Percentiles rank a stretch among this genome's conserved stretches.
Conservation (phyloP, 202 grass and related monocot genomes). For the Saccharum hybrid region DNA sequence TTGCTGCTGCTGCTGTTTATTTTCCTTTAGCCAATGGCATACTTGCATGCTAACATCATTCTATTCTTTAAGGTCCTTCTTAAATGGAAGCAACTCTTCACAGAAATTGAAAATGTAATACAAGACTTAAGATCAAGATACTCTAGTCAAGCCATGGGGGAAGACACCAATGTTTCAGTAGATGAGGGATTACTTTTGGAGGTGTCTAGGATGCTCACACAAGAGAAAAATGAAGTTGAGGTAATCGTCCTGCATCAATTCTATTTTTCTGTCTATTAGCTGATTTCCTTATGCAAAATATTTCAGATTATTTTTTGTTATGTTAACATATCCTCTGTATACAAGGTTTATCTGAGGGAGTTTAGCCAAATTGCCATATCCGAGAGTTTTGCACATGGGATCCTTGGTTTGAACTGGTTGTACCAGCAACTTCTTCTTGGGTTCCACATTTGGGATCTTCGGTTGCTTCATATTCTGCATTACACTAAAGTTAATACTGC, state of each 20-base stretch:
- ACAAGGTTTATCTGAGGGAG: slow-evolving; percentile 61
- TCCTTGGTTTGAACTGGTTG: slow-evolving; percentile 80
- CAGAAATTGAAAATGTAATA: slow-evolving; percentile 58
- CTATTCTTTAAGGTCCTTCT: slow-evolving; percentile 65
- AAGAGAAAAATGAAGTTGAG: slow-evolving; percentile 74
- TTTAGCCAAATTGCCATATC: slow-evolving; percentile 44
- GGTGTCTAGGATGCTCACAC: slow-evolving; percentile 54
- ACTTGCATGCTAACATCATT: slow-evolving; percentile 46
- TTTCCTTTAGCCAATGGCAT: slow-evolving; percentile 34
- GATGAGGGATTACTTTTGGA: slow-evolving; percentile 54
- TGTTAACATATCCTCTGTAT: slow-evolving; percentile 23
- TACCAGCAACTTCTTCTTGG: slow-evolving; percentile 83
- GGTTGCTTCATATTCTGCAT: slow-evolving; percentile 64
- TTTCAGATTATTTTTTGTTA: slow-evolving; percentile 7
- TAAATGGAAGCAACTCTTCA: slow-evolving; percentile 65
- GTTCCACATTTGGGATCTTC: slow-evolving; percentile 82
- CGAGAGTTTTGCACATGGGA: slow-evolving; percentile 49
- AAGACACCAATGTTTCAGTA: neutral
- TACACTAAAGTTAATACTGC: slow-evolving; percentile 39
- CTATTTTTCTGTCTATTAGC: neutral
- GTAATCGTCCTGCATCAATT: slow-evolving; percentile 46
- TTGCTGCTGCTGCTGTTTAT: slow-evolving; percentile 31
- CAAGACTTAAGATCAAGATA: slow-evolving; percentile 63
- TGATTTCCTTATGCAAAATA: slow-evolving; percentile 6
- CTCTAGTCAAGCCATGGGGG: slow-evolving; percentile 31